Percentiles rank a stretch among this genome's conserved stretches.
phyloP scores from a whole-genome alignment of 306 rosid genomes.

The Leucaena leucocephala region DNA sequence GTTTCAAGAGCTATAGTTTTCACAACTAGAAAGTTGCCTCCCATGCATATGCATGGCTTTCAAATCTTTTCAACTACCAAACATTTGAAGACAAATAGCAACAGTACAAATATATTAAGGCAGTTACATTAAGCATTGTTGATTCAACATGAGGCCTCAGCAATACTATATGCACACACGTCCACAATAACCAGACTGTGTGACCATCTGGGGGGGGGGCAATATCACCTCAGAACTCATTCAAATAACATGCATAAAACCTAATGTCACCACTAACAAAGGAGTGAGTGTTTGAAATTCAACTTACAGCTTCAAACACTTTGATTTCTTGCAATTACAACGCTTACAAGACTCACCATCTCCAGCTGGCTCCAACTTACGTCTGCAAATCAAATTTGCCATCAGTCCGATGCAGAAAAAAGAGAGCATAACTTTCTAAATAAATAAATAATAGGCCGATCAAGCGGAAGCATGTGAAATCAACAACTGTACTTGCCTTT shows the following conservation, averaged over 20 bases:
- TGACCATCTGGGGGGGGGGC: background rate
- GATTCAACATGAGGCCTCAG: background rate
- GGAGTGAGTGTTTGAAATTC: constrained; percentile 36
- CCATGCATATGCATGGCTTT: too few species aligned
- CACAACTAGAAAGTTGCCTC: background rate
- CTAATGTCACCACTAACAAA: constrained; percentile 1
- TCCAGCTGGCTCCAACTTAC: constrained; percentile 57
- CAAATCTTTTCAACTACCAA: background rate
- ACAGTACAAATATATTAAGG: background rate
- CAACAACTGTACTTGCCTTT: constrained; percentile 57
- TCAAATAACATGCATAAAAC: constrained; percentile 3
- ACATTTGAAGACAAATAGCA: background rate
- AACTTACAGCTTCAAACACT: constrained; percentile 96
- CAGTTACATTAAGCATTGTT: background rate
- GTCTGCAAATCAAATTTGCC: constrained; percentile 58
- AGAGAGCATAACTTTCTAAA: constrained; percentile 10
- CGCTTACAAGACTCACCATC: constrained; percentile 79
- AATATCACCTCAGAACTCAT: background rate
- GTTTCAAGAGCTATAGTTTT: background rate
- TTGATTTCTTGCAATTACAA: constrained; percentile 91
- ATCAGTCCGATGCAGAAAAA: constrained; percentile 34
- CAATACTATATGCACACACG: constrained; percentile 1
- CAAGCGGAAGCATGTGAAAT: constrained; percentile 20
- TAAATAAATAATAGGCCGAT: background rate
- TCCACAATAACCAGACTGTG: constrained; percentile 3